Evolutionary conservation across 148 eudicot species (phyloP), one percentile per base, ranked within the genome.

Genomic region (Rhododendron simsii): DNA sequence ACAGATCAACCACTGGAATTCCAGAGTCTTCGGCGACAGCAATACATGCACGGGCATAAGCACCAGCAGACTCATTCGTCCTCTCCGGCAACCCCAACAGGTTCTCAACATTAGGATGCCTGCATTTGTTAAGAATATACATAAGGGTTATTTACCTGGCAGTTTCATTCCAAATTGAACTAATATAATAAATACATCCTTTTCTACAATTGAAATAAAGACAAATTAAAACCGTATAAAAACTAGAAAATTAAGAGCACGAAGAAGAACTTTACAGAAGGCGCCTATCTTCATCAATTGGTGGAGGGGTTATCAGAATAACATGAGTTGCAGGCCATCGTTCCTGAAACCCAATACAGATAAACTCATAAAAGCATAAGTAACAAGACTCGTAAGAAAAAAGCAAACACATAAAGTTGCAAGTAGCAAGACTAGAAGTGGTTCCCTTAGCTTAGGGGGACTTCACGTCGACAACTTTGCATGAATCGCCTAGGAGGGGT

Each of bases 261-360:
- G 3, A 15, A 55, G 39, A 37, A 44, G 88, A 80, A 88, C 51
- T 88, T 87, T 89, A 96, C 99, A 81, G 41, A 57, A 94, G 87
- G 50, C 98, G 98, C 35, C 86, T 91, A 80, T 78, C 92, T 92
- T 96, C 99, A 83, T 96, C 97, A 51, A 96, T 93, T 82, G 99
- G 99, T 53, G 98, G 99, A 45, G 98, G 97, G 81, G 99, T 92
- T 76, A 94, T 89, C 78, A 94, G 91, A 87, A 95, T 79, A 69
- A 95, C 67, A 39, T 61, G 80, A 81, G 92, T 86, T 5, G 75
- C 59, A 30, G 93, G 94, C 96, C 97, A 96, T 61, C 91, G 91
- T 61, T 92, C 89, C 99, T 94, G 93, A 84, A 88, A 39, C 73
- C 81, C 44, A 69, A 87, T 30, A 80, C 9, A 53, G 28, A 80